These are phyloP conservation scores for Coemansia sp. DNA, from an alignment of 192 early-diverging fungal species.

Conservation along the genomic window DNA sequence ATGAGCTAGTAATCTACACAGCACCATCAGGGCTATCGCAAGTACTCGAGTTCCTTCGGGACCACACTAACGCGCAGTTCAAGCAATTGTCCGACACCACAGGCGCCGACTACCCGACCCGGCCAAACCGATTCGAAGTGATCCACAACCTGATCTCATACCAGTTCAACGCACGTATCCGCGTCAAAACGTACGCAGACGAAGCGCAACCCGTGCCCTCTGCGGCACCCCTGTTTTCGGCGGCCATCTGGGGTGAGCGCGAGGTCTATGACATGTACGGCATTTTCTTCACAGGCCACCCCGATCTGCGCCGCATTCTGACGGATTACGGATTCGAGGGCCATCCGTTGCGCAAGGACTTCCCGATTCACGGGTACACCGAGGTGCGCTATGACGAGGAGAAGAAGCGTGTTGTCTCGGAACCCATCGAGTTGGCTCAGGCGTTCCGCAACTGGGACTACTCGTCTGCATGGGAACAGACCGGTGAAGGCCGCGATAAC, in stretches of 20 bases:
- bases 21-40: slow-evolving; percentile 77
- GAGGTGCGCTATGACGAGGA: slow-evolving; percentile 98
- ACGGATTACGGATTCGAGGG: slow-evolving; percentile 99
- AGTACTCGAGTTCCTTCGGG: slow-evolving; percentile 87
- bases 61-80: slow-evolving; percentile 90
- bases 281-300: slow-evolving; percentile 93
- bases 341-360: slow-evolving; percentile 93
- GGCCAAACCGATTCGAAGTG: slow-evolving; percentile 93
- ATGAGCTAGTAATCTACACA: slow-evolving; percentile 94
- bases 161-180: slow-evolving; percentile 88
- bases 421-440: slow-evolving; percentile 95
- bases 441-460: slow-evolving; percentile 96
- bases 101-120: slow-evolving; percentile 91
- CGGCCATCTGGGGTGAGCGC: slow-evolving; percentile 97
- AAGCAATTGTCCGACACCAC: slow-evolving; percentile 87
- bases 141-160: slow-evolving; percentile 91
- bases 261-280: slow-evolving; percentile 99
- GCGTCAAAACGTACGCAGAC: slow-evolving; percentile 95
- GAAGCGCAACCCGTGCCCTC: slow-evolving; percentile 92
- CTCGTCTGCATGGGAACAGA: slow-evolving; percentile 92
- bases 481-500: slow-evolving; percentile 60
- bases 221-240: slow-evolving; percentile 70
- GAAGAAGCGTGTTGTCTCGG: slow-evolving; percentile 95
- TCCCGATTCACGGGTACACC: slow-evolving; percentile 98
- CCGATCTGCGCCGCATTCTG: slow-evolving; percentile 94